Evolutionary conservation across 768 basidiomycete species (phyloP), one percentile per base, ranked within the genome.

Genomic region (Macrocybe gigantea): DNA sequence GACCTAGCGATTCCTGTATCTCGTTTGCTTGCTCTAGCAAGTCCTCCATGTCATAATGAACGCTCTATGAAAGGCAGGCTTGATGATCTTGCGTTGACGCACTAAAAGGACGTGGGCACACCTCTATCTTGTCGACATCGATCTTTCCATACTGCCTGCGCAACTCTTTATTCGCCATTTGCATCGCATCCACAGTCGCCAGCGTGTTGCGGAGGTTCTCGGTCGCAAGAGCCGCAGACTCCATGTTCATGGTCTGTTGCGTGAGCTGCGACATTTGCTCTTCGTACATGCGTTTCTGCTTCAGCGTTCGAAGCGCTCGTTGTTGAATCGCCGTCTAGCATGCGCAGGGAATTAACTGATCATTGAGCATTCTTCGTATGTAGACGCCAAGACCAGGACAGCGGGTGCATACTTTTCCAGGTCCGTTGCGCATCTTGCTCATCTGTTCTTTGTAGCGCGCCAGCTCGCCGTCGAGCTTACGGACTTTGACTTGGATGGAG

Each of bases 31-130:
- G 93, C 60, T 98, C 96, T 49, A 99, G 70, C 52, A 98, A 64
- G 49, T 98, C 96, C 60, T 96, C 93, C 94, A 99, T 97, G 50
- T 99, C 95, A 63, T 87, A 92, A 63, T 99, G 95, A 60, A 97
- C 91, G 58, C 74, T 85, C 94, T 97, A 60, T 2, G 35, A 33
- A 13, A 32, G 12, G 32, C 6, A 15, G 5, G 44, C 33, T 46
- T 12, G 40, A 10, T 46, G 32, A 5, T 15, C 31, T 13, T 33
- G 12, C 2, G n/a, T 9, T 4, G 14, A 13, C 33, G 5, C 15
- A 7, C 14, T 6, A 7, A 12, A 49, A 5, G 22, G 15, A 37
- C 11, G 5, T n/a, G 49, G 35, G 59, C 77, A 51, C 52, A 95
- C 94, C 77, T 98, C 96, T 58, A 99, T 97, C 80, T 96, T 94